These are phyloP conservation scores for Diaporthe vaccinii DNA, from an alignment of 2,329 filamentous ascomycete species.

Conservation along the genomic window DNA sequence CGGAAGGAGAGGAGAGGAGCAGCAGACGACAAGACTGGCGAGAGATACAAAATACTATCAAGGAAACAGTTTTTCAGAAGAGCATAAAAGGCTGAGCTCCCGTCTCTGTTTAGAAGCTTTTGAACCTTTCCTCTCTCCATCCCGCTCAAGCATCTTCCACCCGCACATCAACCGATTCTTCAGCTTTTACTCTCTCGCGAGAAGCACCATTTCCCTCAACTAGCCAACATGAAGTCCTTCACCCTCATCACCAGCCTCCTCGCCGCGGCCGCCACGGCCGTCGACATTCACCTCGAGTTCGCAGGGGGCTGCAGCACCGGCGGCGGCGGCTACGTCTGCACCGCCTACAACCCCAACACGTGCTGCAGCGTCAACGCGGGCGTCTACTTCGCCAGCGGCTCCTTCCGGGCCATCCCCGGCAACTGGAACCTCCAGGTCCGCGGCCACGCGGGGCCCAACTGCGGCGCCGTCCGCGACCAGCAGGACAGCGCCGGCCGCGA, in stretches of 20 bases:
- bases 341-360: not conserved
- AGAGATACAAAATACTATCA: not conserved
- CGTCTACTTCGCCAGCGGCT: not conserved
- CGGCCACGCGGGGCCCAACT: not conserved
- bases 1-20: not conserved
- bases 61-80: not conserved
- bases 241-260: constrained; percentile 1
- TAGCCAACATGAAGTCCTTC: constrained; percentile 7
- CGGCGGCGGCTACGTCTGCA: constrained; percentile 9
- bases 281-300: constrained; percentile 19
- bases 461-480: constrained; percentile 16
- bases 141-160: constrained; percentile 19
- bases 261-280: constrained; percentile 13
- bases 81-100: constrained; percentile 5
- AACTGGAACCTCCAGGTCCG: not conserved
- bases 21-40: not conserved
- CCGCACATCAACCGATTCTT: not conserved
- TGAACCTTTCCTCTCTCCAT: not conserved
- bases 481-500: not conserved
- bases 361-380: constrained; percentile 21
- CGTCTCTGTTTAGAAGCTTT: not conserved
- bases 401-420: constrained; percentile 4
- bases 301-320: not conserved
- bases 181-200: not conserved
- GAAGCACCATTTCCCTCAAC: not conserved